These are phyloP conservation scores for Sutorius eximius DNA, from an alignment of 1,284 basidiomycete species.

Conservation along the genomic window DNA sequence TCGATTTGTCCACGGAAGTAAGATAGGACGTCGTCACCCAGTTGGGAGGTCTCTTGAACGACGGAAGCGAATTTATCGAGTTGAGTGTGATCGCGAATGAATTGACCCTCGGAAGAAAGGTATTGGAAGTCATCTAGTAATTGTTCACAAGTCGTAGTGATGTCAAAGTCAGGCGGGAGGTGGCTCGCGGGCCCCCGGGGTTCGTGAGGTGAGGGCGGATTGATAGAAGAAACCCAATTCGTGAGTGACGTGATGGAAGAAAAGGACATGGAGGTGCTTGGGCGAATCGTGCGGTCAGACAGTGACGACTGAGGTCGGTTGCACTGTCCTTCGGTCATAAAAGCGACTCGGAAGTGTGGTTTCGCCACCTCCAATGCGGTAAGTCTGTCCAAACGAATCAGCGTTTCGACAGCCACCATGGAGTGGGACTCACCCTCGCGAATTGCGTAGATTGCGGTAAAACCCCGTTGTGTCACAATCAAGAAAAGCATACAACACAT, in stretches of 20 bases:
- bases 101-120: constrained; percentile 43
- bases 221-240: constrained; percentile 30
- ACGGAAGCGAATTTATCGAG: constrained; percentile 45
- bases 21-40: constrained; percentile 45
- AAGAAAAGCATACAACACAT: constrained; percentile 60
- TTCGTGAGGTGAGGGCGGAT: constrained; percentile 18
- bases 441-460: constrained; percentile 60
- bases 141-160: constrained; percentile 44
- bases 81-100: constrained; percentile 37
- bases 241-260: constrained; percentile 46
- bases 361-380: constrained; percentile 68
- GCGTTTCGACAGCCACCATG: not conserved
- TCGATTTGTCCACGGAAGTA: constrained; percentile 52
- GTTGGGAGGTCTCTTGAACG: constrained; percentile 46
- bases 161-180: constrained; percentile 42
- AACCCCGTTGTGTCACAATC: constrained; percentile 58
- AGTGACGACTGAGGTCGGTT: constrained; percentile 52
- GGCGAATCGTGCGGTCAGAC: constrained; percentile 57
- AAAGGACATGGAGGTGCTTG: constrained; percentile 39
- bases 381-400: constrained; percentile 41
- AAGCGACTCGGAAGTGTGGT: constrained; percentile 58
- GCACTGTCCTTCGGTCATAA: constrained; percentile 49
- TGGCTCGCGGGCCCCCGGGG: constrained; percentile 21
- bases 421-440: constrained; percentile 53
- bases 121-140: constrained; percentile 54